Percentiles rank a stretch among this genome's conserved stretches.
phyloP scores from a whole-genome alignment of 352 stramenopile genomes.

The Phytopythium vexans region DNA sequence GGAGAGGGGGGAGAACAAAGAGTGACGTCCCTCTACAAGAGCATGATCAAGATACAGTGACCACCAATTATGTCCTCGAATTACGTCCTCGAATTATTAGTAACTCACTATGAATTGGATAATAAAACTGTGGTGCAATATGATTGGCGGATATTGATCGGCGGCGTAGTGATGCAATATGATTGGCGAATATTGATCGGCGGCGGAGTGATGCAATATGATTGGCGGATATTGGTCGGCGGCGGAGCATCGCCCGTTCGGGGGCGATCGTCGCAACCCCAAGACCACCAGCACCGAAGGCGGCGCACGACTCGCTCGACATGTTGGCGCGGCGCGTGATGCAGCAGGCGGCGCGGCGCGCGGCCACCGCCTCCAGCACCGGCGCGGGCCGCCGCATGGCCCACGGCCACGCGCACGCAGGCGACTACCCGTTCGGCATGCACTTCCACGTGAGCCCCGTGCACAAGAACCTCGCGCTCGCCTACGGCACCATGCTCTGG shows the following conservation, averaged over 20 bases:
- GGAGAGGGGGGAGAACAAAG: slow-evolving; percentile 23
- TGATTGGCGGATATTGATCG: too few relatives aligned
- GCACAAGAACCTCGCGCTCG: slow-evolving; percentile 84
- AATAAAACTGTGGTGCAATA: too few relatives aligned
- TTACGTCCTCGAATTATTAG: too few relatives aligned
- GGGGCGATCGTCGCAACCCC: neutral
- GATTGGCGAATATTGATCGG: too few relatives aligned
- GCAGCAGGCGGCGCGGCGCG: slow-evolving; percentile 12
- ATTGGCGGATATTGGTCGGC: slow-evolving; percentile 7
- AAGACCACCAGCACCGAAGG: slow-evolving; percentile 3
- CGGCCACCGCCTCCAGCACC: slow-evolving; percentile 6
- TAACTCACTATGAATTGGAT: too few relatives aligned
- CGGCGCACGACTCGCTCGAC: neutral
- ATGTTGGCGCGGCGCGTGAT: slow-evolving; percentile 46
- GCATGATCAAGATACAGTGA: neutral
- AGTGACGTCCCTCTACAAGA: slow-evolving; percentile 42
- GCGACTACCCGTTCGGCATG: slow-evolving; percentile 82
- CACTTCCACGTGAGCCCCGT: slow-evolving; percentile 87
- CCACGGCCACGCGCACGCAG: slow-evolving; percentile 39
- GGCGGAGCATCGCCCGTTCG: slow-evolving; percentile 5
- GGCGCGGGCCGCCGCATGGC: slow-evolving; percentile 54
- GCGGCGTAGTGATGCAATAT: too few relatives aligned
- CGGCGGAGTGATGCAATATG: neutral
- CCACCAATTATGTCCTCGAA: too few relatives aligned
- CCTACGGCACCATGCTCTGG: slow-evolving; percentile 89